These are phyloP conservation scores for Exophiala bonariae DNA, from an alignment of 2,329 filamentous ascomycete genomes.

Conservation along the genomic window DNA sequence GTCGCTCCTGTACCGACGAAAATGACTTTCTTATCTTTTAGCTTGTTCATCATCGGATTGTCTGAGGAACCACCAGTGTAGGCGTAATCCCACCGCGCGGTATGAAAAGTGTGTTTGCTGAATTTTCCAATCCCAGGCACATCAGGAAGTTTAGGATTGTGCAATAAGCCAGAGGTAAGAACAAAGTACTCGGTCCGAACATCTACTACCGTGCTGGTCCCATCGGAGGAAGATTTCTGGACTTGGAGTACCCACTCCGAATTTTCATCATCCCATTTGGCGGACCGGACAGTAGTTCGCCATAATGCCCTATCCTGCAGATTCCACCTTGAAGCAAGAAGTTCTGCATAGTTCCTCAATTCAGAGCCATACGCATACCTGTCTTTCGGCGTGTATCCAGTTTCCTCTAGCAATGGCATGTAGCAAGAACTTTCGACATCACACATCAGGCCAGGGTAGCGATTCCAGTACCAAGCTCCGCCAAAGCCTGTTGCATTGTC, in stretches of 20 bases:
- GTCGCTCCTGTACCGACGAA: conserved; percentile 20
- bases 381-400: conserved; percentile 56
- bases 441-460: conserved; percentile 52
- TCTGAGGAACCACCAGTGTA: conserved; percentile 17
- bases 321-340: conserved; percentile 4
- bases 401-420: conserved; percentile 60
- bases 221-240: not conserved
- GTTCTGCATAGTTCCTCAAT: conserved; percentile 47
- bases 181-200: conserved; percentile 8
- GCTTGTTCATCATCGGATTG: conserved; percentile 39
- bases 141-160: conserved; percentile 38
- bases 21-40: conserved; percentile 14
- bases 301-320: conserved; percentile 8
- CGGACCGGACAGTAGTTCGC: not conserved
- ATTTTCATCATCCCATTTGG: conserved; percentile 9
- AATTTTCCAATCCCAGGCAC: conserved; percentile 29
- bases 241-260: conserved; percentile 7
- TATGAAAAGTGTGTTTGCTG: conserved; percentile 31
- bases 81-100: conserved; percentile 27
- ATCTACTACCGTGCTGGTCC: not conserved
- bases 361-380: conserved; percentile 43
- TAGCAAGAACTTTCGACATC: conserved; percentile 62
- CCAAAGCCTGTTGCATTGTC: conserved; percentile 45
- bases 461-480: conserved; percentile 48
- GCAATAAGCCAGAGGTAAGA: not conserved